Evolutionary conservation across 2,329 filamentous ascomycete genomes (phyloP).

Genomic region (Leptodontidium sp.): DNA sequence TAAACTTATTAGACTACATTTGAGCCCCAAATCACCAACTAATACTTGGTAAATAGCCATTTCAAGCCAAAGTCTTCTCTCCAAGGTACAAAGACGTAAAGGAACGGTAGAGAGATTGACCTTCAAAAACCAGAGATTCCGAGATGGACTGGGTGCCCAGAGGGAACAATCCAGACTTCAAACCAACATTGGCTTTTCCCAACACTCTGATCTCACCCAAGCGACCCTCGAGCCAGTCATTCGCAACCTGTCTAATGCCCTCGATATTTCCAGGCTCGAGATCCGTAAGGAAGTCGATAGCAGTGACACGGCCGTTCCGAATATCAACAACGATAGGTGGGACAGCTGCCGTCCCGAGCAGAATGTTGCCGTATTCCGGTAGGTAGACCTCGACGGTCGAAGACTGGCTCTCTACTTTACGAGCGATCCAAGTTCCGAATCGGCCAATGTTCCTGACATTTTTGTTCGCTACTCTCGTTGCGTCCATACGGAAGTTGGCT

Average conservation of each 20-base stretch:
- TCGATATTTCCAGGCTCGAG: conserved; percentile 79
- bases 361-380: conserved; percentile 80
- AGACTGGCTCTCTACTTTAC: conserved; percentile 75
- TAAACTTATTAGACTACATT: conserved; percentile 36
- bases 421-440: conserved; percentile 81
- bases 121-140: conserved; percentile 81
- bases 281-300: conserved; percentile 81
- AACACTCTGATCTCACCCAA: conserved; percentile 75
- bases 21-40: conserved; percentile 13
- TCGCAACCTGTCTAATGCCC: conserved; percentile 79
- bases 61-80: conserved; percentile 58
- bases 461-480: conserved; percentile 74
- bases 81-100: conserved; percentile 69
- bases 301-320: conserved; percentile 78
- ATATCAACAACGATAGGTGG: conserved; percentile 81
- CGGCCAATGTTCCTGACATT: conserved; percentile 78
- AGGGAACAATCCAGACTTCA: conserved; percentile 82
- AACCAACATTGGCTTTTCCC: conserved; percentile 74
- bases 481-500: conserved; percentile 83
- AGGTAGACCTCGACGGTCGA: conserved; percentile 80
- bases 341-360: conserved; percentile 79
- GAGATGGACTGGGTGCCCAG: conserved; percentile 80
- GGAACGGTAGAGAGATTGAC: conserved; percentile 75
- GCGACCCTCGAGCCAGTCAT: conserved; percentile 86
- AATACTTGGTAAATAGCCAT: conserved; percentile 24